These are phyloP conservation scores for Planoprotostelium fungivorum DNA, from an alignment of 78 protist genomes.

Conservation along the genomic window DNA sequence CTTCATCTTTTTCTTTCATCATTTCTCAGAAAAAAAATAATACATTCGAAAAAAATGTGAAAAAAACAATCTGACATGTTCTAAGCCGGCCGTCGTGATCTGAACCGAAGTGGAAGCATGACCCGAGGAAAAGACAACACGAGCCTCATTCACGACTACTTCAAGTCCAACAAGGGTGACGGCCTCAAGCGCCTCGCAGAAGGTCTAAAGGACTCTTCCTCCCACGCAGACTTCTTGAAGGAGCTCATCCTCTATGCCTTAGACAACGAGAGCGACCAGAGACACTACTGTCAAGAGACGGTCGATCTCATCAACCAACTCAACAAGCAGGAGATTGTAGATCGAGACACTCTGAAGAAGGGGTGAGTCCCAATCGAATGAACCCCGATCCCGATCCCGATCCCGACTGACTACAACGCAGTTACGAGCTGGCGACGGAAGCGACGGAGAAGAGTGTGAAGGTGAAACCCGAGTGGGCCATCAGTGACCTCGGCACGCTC, in stretches of 20 bases:
- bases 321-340: not conserved
- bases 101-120: too few relatives aligned
- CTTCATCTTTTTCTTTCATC: too few relatives aligned
- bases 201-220: not conserved
- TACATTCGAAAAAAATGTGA: too few relatives aligned
- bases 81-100: too few relatives aligned
- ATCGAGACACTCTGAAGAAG: not conserved
- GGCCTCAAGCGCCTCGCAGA: not conserved
- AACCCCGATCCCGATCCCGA: not conserved
- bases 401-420: not conserved
- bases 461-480: not conserved
- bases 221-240: not conserved
- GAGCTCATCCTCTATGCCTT: not conserved
- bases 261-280: not conserved
- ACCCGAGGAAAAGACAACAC: not conserved
- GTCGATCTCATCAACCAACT: not conserved
- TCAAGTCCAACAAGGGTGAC: too few relatives aligned
- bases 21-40: too few relatives aligned
- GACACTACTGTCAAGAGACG: not conserved
- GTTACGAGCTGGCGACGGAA: not conserved
- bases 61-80: too few relatives aligned
- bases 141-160: too few relatives aligned
- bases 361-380: not conserved
- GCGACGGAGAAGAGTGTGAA: not conserved
- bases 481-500: not conserved